Evolutionary conservation across 345 rosid species (phyloP).

Genomic region (Acer negundo): DNA sequence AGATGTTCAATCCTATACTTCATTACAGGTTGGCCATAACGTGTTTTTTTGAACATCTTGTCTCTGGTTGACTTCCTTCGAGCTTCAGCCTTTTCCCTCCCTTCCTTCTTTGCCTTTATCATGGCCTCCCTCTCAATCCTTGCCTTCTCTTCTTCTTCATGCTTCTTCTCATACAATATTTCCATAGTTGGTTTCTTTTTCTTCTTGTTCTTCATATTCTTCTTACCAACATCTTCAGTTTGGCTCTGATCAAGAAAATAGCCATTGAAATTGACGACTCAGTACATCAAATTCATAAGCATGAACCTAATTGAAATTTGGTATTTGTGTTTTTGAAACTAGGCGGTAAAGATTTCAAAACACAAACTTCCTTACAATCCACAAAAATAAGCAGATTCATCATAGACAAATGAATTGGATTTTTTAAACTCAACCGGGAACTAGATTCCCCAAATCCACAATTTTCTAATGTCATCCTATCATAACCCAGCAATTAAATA

Average conservation of each 20-base stretch:
- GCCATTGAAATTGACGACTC: neutral
- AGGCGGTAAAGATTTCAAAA: neutral
- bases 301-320: neutral
- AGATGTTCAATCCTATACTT: conserved; percentile 87
- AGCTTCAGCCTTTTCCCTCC: conserved; percentile 63
- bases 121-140: conserved; percentile 65
- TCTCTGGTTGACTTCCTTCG: conserved; percentile 61
- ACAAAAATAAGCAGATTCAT: neutral
- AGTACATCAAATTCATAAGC: neutral
- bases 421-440: neutral
- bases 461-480: conserved; percentile 9
- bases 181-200: conserved; percentile 42
- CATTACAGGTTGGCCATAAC: conserved; percentile 86
- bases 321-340: neutral
- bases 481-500: neutral
- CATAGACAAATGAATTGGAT: neutral
- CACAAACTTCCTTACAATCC: neutral
- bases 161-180: conserved; percentile 64
- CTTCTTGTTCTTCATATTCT: conserved; percentile 31
- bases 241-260: conserved; percentile 34
- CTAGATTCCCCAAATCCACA: neutral
- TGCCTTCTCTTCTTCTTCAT: conserved; percentile 64
- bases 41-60: conserved; percentile 77
- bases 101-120: conserved; percentile 66
- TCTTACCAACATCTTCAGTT: conserved; percentile 31